Conservation (phyloP, 1,139 yeast genomes). For the Lodderomyces oxycetoniae region DNA sequence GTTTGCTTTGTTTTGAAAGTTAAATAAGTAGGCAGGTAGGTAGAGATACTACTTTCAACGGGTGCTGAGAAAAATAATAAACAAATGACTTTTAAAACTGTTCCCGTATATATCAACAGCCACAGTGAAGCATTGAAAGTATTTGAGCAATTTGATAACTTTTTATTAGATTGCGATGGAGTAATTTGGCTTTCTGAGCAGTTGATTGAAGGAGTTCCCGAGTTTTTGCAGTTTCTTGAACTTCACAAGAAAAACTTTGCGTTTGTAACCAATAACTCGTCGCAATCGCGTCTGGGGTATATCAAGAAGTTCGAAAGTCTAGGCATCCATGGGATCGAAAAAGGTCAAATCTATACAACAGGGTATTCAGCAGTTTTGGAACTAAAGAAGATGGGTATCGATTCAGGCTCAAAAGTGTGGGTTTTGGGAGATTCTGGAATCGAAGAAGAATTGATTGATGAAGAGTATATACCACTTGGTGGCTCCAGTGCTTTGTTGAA, state of each 20-base stretch:
- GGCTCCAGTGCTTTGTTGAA: conserved; percentile 53
- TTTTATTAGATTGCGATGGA: conserved; percentile 91
- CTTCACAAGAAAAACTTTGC: conserved; percentile 28
- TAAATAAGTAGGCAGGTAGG: no score
- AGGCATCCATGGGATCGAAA: conserved; percentile 26
- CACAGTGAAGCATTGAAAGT: conserved; percentile 48
- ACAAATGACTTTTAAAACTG: conserved; percentile 12
- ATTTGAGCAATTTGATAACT: conserved; percentile 66
- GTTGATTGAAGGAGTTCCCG: conserved; percentile 57
- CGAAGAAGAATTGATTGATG: conserved; percentile 61
- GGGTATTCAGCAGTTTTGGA: conserved; percentile 34
- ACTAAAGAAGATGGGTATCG: conserved; percentile 23
- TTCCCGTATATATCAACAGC: conserved; percentile 27
- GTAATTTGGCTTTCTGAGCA: conserved; percentile 85
- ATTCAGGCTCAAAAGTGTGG: conserved; percentile 57
- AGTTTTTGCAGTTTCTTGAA: conserved; percentile 57
- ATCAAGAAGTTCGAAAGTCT: conserved; percentile 28
- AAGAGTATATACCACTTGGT: conserved; percentile 69
- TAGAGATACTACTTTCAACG: no score
- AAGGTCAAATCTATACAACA: conserved; percentile 34
- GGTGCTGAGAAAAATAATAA: no score
- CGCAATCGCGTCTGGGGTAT: conserved; percentile 32
- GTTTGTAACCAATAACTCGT: conserved; percentile 40
- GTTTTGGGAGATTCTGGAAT: conserved; percentile 84
- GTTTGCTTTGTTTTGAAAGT: no score